phyloP scores from a whole-genome alignment of 208 protist species.

The Trichomonas vaginalis region DNA sequence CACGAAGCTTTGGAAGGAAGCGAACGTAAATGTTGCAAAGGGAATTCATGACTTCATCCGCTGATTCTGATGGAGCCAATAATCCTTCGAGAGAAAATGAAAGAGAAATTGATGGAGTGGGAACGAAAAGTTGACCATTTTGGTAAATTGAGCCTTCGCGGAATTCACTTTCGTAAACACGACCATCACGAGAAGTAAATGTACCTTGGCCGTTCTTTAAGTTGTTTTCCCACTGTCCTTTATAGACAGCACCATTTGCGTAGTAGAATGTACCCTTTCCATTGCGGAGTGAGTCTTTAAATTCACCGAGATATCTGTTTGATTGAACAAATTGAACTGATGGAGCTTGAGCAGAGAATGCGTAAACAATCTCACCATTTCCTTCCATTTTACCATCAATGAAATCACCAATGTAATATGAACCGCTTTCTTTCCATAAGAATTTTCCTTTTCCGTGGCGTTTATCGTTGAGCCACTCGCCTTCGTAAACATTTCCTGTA shows the following conservation, averaged over 20 bases:
- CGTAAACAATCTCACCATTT: constrained; percentile 1
- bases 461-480: constrained; percentile 25
- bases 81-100: background rate
- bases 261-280: constrained; percentile 5
- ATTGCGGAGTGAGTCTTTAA: background rate
- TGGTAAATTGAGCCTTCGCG: background rate
- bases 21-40: background rate
- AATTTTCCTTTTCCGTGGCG: constrained; percentile 30
- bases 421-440: background rate
- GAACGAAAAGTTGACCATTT: background rate
- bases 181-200: background rate
- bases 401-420: constrained; percentile 16
- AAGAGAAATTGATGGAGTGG: background rate
- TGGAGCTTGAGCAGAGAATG: constrained; percentile 5
- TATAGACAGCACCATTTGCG: constrained; percentile 8
- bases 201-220: background rate
- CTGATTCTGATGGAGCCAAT: background rate
- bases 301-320: background rate
- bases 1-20: constrained; percentile 8
- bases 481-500: constrained; percentile 36
- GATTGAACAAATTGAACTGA: constrained; percentile 18
- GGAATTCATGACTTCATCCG: constrained; percentile 10
- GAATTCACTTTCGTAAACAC: constrained; percentile 7
- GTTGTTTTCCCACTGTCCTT: background rate
- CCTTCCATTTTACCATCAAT: background rate